These are phyloP conservation scores for Dionaea muscipula DNA, from an alignment of 179 eudicot species.

Conservation along the genomic window DNA sequence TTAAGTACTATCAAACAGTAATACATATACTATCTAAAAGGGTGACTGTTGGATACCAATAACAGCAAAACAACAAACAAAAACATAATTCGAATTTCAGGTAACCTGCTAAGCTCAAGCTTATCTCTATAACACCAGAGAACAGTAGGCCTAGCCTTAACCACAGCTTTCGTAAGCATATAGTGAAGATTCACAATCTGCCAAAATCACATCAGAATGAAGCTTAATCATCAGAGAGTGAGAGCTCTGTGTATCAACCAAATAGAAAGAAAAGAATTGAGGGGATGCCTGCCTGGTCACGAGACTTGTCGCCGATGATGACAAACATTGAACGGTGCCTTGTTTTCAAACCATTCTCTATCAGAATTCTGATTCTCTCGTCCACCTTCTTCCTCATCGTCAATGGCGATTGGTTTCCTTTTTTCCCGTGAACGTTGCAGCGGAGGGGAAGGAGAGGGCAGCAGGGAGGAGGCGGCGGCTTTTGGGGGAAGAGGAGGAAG, in stretches of 20 bases:
- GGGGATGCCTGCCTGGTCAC: constrained; percentile 37
- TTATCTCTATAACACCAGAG: constrained; percentile 85
- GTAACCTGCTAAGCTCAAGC: constrained; percentile 79
- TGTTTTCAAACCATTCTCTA: constrained; percentile 74
- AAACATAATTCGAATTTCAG: background rate
- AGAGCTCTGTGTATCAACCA: no score
- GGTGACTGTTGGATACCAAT: no score
- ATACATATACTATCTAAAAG: no score
- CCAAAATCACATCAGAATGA: constrained; percentile 3
- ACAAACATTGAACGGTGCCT: constrained; percentile 73
- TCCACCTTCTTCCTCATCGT: constrained; percentile 81
- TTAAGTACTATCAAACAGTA: background rate
- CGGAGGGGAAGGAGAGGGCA: no score
- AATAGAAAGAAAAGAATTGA: background rate
- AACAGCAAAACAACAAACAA: background rate
- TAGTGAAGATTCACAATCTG: constrained; percentile 78
- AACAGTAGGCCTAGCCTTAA: constrained; percentile 56
- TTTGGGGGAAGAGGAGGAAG: no score
- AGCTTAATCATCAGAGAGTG: no score
- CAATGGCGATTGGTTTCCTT: no score
- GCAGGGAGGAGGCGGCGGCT: no score
- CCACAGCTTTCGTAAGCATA: constrained; percentile 46
- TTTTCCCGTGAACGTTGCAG: no score
- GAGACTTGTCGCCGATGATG: constrained; percentile 75
- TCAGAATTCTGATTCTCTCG: constrained; percentile 65